Percentiles rank a stretch among this genome's conserved stretches.
phyloP scores from a whole-genome alignment of 2,329 filamentous ascomycete species.

The Aphanoascus verrucosus region DNA sequence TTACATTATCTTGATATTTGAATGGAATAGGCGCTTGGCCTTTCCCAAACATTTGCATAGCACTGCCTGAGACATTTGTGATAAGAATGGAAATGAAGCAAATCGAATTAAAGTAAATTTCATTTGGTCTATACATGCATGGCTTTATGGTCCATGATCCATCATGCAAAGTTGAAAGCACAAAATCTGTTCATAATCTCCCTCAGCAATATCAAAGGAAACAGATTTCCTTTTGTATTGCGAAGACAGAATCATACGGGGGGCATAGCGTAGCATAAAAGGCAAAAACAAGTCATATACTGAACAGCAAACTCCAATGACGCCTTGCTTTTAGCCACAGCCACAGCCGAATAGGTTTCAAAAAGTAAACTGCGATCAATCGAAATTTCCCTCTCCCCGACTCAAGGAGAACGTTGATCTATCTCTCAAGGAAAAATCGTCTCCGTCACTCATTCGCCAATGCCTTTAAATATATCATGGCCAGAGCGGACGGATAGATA shows the following conservation, averaged over 20 bases:
- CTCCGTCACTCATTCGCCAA: neutral
- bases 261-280: neutral
- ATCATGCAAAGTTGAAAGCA: slow-evolving; percentile 1
- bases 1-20: neutral
- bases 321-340: slow-evolving; percentile 17
- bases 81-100: neutral
- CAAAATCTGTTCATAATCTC: neutral
- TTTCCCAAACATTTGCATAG: neutral
- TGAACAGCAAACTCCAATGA: slow-evolving; percentile 16
- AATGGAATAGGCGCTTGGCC: neutral
- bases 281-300: neutral
- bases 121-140: slow-evolving; percentile 11
- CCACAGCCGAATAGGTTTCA: slow-evolving; percentile 14
- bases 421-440: slow-evolving; percentile 1
- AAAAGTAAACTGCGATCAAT: slow-evolving; percentile 1
- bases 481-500: neutral
- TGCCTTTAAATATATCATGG: neutral
- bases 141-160: slow-evolving; percentile 5
- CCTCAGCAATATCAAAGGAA: neutral
- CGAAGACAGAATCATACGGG: neutral
- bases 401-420: neutral
- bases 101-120: neutral
- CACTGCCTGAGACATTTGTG: neutral
- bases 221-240: neutral
- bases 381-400: neutral